Evolutionary conservation across 139 green algal genomes (phyloP), one percentile per base, ranked within the genome.

Genomic region (Chlamydomonas eustigma): DNA sequence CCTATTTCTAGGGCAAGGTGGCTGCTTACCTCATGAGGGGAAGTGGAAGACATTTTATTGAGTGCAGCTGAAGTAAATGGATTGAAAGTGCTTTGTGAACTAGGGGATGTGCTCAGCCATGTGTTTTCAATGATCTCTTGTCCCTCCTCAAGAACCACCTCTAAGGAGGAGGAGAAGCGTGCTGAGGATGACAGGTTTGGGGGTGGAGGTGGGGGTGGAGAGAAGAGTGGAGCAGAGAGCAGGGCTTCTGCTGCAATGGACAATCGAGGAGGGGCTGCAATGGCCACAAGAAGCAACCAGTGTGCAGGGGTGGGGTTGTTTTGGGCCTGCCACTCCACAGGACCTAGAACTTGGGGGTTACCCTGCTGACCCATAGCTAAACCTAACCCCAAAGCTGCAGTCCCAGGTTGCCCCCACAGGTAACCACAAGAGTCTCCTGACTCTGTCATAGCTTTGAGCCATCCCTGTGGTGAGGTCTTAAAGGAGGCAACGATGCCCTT

Each of bases 201-300:
- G n/a, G n/a, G n/a, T n/a, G n/a, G n/a, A 12, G 25, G n/a, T 28
- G 63, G 8, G 6, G 25, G 63, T 37, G 63, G 6, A 8, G n/a
- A 22, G 6, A 70, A 22, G 24, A 70, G 63, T 22, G 63, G 63
- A 22, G 63, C 25, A 18, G n/a, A 8, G 24, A 70, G 63, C n/a
- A 70, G 63, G 63, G 63, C 28, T 22, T 70, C 63, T 28, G 63
- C 63, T 22, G 63, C 63, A 22, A 22, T 28, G n/a, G n/a, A 22
- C 63, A 70, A 22, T 32, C 63, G 25, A 5, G 25, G 18, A 5
- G 63, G 63, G 8, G 63, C 63, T 32, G 63, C 63, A 28, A 35
- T 70, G 24, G 63, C 63, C 28, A 70, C 28, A 5, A 70, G 63
- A 31, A 70, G 63, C 18, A 70, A 28, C 63, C 63, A 70, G 63